phyloP scores from a whole-genome alignment of 345 rosid genomes.

The Lumnitzera racemosa region DNA sequence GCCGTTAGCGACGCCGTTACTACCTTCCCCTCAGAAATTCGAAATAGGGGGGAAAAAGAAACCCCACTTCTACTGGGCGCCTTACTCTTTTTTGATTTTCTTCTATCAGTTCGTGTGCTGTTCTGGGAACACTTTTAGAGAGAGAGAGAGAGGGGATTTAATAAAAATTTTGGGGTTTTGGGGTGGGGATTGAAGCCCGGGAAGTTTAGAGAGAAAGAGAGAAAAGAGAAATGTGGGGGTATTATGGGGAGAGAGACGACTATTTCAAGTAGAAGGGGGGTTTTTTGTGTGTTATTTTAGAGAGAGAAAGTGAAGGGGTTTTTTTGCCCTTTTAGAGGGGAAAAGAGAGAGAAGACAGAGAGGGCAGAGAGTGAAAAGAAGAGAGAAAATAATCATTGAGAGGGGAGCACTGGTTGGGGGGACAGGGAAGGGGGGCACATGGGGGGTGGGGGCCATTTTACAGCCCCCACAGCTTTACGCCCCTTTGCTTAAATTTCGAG shows the following conservation, averaged over 20 bases:
- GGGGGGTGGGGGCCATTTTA: constrained; percentile 72
- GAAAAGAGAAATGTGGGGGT: neutral
- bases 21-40: constrained; percentile 36
- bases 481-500: constrained; percentile 6
- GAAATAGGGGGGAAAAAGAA: constrained; percentile 40
- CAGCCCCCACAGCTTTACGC: constrained; percentile 53
- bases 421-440: constrained; percentile 98
- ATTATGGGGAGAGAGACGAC: neutral
- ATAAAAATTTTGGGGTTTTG: neutral
- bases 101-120: neutral
- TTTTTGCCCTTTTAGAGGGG: constrained; percentile 13
- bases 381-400: constrained; percentile 71
- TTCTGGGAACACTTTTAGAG: neutral
- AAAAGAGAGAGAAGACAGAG: too few species aligned
- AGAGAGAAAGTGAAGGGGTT: constrained; percentile 10
- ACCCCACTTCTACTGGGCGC: neutral
- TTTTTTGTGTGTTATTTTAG: neutral
- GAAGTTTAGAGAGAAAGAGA: neutral
- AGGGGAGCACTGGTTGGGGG: constrained; percentile 99
- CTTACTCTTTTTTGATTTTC: neutral
- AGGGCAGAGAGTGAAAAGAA: neutral
- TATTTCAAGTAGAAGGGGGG: too few species aligned
- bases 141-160: neutral
- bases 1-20: constrained; percentile 35
- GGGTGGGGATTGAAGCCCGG: neutral